phyloP scores from a whole-genome alignment of 2,329 filamentous ascomycete genomes.

The Pseudogymnoascus sp. region DNA sequence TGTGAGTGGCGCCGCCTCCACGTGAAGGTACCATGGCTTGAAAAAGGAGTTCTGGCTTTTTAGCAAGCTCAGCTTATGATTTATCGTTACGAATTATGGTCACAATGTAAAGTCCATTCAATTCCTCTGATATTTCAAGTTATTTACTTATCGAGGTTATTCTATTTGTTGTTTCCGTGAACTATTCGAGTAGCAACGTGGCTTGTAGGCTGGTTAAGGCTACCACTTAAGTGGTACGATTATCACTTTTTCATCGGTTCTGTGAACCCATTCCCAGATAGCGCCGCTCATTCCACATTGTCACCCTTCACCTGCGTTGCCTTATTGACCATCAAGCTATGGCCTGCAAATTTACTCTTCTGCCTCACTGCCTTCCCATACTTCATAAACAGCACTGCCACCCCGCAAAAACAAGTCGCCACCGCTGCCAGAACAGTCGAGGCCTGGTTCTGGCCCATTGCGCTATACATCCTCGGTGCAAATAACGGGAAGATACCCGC shows the following conservation, averaged over 20 bases:
- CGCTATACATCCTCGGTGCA: conserved; percentile 33
- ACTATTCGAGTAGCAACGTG: background rate
- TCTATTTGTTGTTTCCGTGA: background rate
- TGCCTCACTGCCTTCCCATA: conserved; percentile 31
- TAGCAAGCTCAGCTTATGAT: background rate
- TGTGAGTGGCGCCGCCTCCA: background rate
- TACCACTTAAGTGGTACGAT: background rate
- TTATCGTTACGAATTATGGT: background rate
- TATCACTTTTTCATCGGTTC: background rate
- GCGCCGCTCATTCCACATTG: background rate
- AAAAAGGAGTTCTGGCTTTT: background rate
- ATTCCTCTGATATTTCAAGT: background rate
- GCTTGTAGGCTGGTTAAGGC: background rate
- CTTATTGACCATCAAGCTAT: conserved; percentile 16
- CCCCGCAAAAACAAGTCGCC: conserved; percentile 34
- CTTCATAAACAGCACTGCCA: conserved; percentile 31
- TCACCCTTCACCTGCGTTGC: conserved; percentile 3
- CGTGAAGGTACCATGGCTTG: background rate
- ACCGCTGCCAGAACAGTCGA: conserved; percentile 33
- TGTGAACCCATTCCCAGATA: background rate
- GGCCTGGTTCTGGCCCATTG: conserved; percentile 33
- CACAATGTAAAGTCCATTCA: background rate
- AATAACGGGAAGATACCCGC: conserved; percentile 35
- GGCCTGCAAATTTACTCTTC: conserved; percentile 31
- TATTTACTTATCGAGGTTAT: background rate